phyloP scores from a whole-genome alignment of 1,139 yeast genomes.

The Debaryomyces fabryi region DNA sequence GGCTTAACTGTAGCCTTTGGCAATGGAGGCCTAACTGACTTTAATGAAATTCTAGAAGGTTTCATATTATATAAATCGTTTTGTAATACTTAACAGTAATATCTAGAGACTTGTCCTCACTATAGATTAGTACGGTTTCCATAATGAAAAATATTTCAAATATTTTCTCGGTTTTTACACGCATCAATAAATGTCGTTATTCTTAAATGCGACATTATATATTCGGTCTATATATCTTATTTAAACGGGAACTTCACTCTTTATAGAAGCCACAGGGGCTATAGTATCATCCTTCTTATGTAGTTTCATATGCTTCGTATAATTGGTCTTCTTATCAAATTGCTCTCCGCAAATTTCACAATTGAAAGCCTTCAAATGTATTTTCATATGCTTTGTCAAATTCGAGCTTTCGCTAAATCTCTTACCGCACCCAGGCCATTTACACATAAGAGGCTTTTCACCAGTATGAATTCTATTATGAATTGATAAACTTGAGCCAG shows the following conservation, averaged over 20 bases:
- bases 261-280: neutral
- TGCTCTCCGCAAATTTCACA: constrained; percentile 56
- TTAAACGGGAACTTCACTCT: neutral
- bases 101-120: neutral
- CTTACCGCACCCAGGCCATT: constrained; percentile 78
- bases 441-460: constrained; percentile 79
- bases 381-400: constrained; percentile 82
- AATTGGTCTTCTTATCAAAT: constrained; percentile 48
- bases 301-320: constrained; percentile 40
- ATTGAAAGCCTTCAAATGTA: constrained; percentile 54
- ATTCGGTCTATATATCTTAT: neutral
- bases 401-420: constrained; percentile 89
- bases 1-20: constrained; percentile 22
- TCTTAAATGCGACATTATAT: constrained; percentile 1
- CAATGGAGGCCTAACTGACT: constrained; percentile 27
- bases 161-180: constrained; percentile 5
- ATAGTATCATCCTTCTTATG: constrained; percentile 17
- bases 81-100: neutral
- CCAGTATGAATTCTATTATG: constrained; percentile 60
- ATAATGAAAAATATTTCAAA: constrained; percentile 7
- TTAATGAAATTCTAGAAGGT: constrained; percentile 26
- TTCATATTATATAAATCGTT: constrained; percentile 24
- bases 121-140: neutral
- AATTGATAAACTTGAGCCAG: constrained; percentile 56
- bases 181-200: constrained; percentile 1